Percentiles rank a stretch among this genome's conserved stretches.
Conservation (phyloP, 1,284 basidiomycete genomes). For the Anthracocystis setariae region DNA sequence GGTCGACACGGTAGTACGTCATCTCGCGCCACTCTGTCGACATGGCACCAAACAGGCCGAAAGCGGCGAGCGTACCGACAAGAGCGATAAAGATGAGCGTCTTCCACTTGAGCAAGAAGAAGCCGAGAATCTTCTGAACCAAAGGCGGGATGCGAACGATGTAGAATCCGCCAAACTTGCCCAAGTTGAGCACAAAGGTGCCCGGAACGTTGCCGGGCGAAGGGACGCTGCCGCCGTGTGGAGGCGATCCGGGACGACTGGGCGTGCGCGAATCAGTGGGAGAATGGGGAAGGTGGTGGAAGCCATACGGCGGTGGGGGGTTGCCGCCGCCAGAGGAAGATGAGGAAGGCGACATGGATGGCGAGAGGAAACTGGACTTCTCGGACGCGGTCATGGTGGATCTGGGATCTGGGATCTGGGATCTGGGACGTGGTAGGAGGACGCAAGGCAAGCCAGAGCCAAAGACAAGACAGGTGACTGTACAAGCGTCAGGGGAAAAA, state of each 20-base stretch:
- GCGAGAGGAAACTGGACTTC: slow-evolving; percentile 50
- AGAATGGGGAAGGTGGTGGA: slow-evolving; percentile 58
- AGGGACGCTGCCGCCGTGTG: slow-evolving; percentile 57
- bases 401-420: no score
- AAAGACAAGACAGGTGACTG: not conserved
- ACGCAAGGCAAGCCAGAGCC: slow-evolving; percentile 1
- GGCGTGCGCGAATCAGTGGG: slow-evolving; percentile 53
- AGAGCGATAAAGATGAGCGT: slow-evolving; percentile 58
- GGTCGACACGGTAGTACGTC: slow-evolving; percentile 66
- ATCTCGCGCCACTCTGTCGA: slow-evolving; percentile 67
- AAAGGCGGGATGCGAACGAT: slow-evolving; percentile 52
- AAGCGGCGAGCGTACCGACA: slow-evolving; percentile 55
- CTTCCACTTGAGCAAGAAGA: slow-evolving; percentile 62
- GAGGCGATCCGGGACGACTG: slow-evolving; percentile 56
- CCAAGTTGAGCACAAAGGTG: slow-evolving; percentile 59
- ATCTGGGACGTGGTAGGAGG: no score
- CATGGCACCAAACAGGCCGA: slow-evolving; percentile 62
- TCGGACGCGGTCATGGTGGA: slow-evolving; percentile 47
- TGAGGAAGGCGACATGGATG: slow-evolving; percentile 56
- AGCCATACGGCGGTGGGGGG: slow-evolving; percentile 61
- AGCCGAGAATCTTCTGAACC: slow-evolving; percentile 46
- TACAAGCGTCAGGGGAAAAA: not conserved
- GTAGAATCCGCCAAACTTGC: slow-evolving; percentile 60
- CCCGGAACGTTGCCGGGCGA: slow-evolving; percentile 48
- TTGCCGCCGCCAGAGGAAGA: slow-evolving; percentile 56